A percentile compares a stretch with the other conserved stretches of the same genome.
phyloP scores from a whole-genome alignment of 441 rosid species.

The Eutrema salsugineum region DNA sequence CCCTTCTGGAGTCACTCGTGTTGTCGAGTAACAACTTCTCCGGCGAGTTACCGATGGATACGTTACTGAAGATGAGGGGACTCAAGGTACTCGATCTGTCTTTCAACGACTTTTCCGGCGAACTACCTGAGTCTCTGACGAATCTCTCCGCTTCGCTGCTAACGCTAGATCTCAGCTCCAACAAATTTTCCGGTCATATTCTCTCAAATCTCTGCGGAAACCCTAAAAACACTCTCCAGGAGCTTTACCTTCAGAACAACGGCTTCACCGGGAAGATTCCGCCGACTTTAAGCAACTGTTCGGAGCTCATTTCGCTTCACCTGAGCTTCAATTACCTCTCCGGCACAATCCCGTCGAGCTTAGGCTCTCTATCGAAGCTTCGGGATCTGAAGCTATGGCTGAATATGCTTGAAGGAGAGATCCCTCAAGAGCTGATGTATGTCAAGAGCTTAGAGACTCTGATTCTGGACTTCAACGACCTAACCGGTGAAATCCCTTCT shows the following conservation, averaged over 20 bases:
- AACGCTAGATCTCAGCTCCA: slow-evolving; percentile 77
- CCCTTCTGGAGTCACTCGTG: slow-evolving; percentile 50
- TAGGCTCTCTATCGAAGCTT: slow-evolving; percentile 63
- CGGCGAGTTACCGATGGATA: slow-evolving; percentile 63
- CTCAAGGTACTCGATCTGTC: slow-evolving; percentile 60
- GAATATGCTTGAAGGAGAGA: slow-evolving; percentile 74
- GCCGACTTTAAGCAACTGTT: slow-evolving; percentile 60
- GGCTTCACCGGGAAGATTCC: slow-evolving; percentile 69
- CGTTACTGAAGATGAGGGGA: slow-evolving; percentile 55
- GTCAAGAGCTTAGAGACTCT: slow-evolving; percentile 58
- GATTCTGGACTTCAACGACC: slow-evolving; percentile 84
- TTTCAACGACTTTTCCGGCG: slow-evolving; percentile 62
- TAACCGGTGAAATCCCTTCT: slow-evolving; percentile 68
- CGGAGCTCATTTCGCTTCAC: slow-evolving; percentile 72
- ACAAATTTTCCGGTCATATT: slow-evolving; percentile 59
- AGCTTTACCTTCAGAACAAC: slow-evolving; percentile 76
- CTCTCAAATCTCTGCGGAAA: slow-evolving; percentile 58
- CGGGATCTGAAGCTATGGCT: slow-evolving; percentile 79
- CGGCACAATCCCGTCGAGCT: slow-evolving; percentile 78
- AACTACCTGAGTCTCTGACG: slow-evolving; percentile 56
- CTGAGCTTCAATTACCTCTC: slow-evolving; percentile 78
- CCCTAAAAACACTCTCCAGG: slow-evolving; percentile 46
- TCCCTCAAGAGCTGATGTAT: slow-evolving; percentile 64
- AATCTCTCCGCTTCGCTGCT: slow-evolving; percentile 49
- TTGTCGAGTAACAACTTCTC: slow-evolving; percentile 60